phyloP scores from a whole-genome alignment of 768 basidiomycete genomes.

The Gyrodon lividus region DNA sequence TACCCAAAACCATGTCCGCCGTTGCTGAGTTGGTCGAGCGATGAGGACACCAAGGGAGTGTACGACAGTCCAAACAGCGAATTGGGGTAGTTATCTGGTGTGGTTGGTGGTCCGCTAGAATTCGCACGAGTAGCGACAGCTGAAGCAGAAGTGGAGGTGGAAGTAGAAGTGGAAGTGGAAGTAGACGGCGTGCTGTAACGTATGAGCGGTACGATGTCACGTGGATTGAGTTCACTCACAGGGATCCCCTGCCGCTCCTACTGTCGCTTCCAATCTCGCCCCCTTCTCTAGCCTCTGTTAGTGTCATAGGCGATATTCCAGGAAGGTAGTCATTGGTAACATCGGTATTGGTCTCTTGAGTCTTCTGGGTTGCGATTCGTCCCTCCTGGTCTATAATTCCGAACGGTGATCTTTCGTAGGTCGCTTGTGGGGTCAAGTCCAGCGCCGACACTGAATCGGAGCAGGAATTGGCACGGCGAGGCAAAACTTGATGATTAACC shows the following conservation, averaged over 20 bases:
- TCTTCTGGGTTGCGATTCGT: background rate
- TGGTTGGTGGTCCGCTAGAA: background rate
- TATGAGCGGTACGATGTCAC: background rate
- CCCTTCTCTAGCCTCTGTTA: background rate
- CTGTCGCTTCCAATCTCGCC: background rate
- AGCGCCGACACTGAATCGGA: background rate
- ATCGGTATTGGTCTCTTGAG: background rate
- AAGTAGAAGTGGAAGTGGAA: background rate
- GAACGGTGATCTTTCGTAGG: background rate
- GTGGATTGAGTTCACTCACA: background rate
- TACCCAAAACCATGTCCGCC: background rate
- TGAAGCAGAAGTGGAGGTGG: conserved; percentile 7
- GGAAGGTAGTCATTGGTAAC: background rate
- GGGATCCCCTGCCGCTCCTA: background rate
- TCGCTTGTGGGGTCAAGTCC: background rate
- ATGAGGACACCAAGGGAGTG: background rate
- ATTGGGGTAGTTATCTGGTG: conserved; percentile 1
- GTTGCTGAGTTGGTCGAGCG: background rate
- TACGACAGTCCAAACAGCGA: background rate
- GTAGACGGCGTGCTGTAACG: no score
- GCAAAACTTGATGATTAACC: background rate
- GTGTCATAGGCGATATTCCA: background rate
- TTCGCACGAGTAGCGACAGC: background rate
- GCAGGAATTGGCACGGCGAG: background rate
- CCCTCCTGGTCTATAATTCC: background rate